Percentiles rank a stretch among this genome's conserved stretches.
Evolutionary conservation across 179 eudicot species (phyloP).

Genomic region (Sideroxylon spinosum): DNA sequence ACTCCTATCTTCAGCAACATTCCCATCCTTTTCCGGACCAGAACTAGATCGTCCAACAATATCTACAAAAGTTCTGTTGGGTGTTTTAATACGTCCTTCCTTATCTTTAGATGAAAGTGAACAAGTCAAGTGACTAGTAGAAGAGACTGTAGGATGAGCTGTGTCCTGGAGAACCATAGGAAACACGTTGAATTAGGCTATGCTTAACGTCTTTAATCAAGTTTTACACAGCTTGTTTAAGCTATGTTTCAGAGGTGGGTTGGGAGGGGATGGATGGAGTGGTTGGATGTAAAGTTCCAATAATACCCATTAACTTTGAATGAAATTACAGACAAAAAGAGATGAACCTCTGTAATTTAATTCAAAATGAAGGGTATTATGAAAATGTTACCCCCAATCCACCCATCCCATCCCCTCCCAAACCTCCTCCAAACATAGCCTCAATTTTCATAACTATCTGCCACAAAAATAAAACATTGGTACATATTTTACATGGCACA

Average conservation of each 20-base stretch:
- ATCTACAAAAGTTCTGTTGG: slow-evolving; percentile 46
- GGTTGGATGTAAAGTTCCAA: too few species aligned
- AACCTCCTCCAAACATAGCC: too few species aligned
- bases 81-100: slow-evolving; percentile 24
- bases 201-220: background rate
- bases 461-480: background rate
- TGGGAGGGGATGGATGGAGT: too few species aligned
- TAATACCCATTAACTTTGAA: too few species aligned
- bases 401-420: too few species aligned
- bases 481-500: background rate
- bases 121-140: slow-evolving; percentile 22
- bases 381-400: too few species aligned
- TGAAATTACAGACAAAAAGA: too few species aligned
- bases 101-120: slow-evolving; percentile 23
- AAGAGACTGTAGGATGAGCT: slow-evolving; percentile 17
- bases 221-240: background rate
- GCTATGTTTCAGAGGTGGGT: too few species aligned
- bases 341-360: too few species aligned
- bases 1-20: slow-evolving; percentile 30
- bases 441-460: background rate
- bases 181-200: background rate
- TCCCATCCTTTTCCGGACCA: slow-evolving; percentile 26
- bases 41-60: slow-evolving; percentile 40
- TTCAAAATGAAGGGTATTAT: too few species aligned
- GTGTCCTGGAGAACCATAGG: slow-evolving; percentile 30